A percentile compares a stretch with the other conserved stretches of the same genome.
Conservation (phyloP, 495 filamentous ascomycete genomes). For the Geoglossum glabrum region DNA sequence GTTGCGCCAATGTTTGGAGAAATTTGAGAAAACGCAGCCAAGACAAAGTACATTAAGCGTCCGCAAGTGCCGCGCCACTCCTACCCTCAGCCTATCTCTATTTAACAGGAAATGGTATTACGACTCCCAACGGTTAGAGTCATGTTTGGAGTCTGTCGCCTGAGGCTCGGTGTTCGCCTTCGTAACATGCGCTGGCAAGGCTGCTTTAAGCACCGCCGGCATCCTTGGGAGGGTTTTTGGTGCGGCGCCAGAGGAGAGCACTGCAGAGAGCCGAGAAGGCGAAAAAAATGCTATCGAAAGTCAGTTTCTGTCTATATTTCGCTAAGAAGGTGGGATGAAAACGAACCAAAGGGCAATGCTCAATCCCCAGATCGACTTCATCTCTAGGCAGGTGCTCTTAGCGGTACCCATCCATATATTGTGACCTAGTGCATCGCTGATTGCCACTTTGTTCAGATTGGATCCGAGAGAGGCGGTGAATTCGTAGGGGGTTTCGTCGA, state of each 20-base stretch:
- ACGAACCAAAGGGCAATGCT: conserved; percentile 59
- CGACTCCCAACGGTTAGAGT: neutral
- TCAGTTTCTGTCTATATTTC: neutral
- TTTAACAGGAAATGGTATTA: neutral
- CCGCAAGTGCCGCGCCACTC: neutral
- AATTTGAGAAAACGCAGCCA: neutral
- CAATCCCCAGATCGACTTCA: conserved; percentile 79
- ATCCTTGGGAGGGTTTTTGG: conserved; percentile 21
- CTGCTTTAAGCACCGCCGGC: conserved; percentile 11
- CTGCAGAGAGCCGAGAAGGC: conserved; percentile 39
- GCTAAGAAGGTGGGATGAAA: neutral
- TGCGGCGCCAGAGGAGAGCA: conserved; percentile 36
- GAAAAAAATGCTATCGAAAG: conserved; percentile 38
- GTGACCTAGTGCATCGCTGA: conserved; percentile 25
- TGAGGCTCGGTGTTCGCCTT: neutral
- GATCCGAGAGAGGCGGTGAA: conserved; percentile 25
- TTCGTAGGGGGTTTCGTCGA: conserved; percentile 23
- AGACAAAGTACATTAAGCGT: neutral
- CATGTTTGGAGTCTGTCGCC: neutral
- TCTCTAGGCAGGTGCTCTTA: conserved; percentile 58
- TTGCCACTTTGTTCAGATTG: conserved; percentile 21
- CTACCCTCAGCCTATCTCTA: neutral
- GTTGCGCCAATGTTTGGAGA: neutral
- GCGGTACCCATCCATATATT: conserved; percentile 40
- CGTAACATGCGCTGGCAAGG: neutral